Conservation (phyloP, 2,329 filamentous ascomycete genomes). For the Beauveria asiatica region DNA sequence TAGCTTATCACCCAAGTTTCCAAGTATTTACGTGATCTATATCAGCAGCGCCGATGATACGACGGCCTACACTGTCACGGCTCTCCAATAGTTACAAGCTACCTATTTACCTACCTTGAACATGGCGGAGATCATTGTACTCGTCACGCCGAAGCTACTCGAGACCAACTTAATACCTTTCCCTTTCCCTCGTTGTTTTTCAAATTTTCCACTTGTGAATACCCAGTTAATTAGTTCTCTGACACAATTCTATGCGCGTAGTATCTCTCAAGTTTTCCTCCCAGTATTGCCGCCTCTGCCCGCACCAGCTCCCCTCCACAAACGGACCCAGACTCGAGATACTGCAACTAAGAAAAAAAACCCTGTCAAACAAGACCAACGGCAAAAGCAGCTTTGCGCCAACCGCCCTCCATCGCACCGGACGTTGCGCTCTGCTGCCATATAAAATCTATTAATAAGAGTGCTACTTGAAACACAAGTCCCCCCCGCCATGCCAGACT, state of each 20-base stretch:
- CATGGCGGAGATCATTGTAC: too few relatives aligned
- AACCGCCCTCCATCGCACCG: background rate
- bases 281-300: slow-evolving; percentile 11
- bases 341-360: background rate
- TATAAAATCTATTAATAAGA: background rate
- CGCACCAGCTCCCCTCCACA: background rate
- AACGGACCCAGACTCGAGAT: background rate
- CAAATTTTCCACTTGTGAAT: too few relatives aligned
- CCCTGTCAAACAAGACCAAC: background rate
- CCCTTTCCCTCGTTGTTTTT: too few relatives aligned
- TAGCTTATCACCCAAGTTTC: too few relatives aligned
- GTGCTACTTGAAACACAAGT: background rate
- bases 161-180: too few relatives aligned
- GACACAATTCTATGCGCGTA: background rate
- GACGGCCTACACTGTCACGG: too few relatives aligned
- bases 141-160: too few relatives aligned
- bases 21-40: too few relatives aligned
- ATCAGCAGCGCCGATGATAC: too few relatives aligned
- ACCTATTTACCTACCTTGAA: too few relatives aligned
- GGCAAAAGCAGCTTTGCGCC: background rate
- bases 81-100: too few relatives aligned
- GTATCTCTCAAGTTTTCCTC: background rate
- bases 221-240: background rate
- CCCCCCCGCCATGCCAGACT: slow-evolving; percentile 19
- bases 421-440: background rate